Base-by-base conservation (phyloP, 2,329 filamentous ascomycete species). In the Fusarium domesticum region DNA sequence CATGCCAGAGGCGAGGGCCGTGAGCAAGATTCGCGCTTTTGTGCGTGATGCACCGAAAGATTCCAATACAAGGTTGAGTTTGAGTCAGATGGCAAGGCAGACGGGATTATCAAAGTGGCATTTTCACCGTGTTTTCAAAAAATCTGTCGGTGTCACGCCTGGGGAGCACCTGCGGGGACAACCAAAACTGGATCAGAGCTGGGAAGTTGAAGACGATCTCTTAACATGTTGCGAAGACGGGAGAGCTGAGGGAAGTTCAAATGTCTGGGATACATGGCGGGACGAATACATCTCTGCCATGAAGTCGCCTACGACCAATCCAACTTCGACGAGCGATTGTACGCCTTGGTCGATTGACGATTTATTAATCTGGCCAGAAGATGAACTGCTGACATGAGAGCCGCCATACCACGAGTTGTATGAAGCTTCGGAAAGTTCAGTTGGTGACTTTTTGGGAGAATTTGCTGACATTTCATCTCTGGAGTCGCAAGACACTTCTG, bases 61-160 rank as follows among this genome's bases (percentile, higher is more conserved):
- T 25, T 23, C 34, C 32, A 34, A 52, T 45, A 41, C n/a, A 18
- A 46, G 18, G 39, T 38, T 68, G 45, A 70, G 64, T 35, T 51
- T 79, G 37, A 68, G 72, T 23, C 65, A 70, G 17, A 64, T 83
- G 58, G 78, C 78, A 6, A 66, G 60, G 34, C 68, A 70, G 55
- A 74, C 74, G 5, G 74, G 74, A 0, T 60, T 81, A 30, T 79
- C 77, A 8, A 75, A 77, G 40, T 74, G 78, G 62, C 78, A 83
- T 56, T 78, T 83, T 39, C 76, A 80, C 54, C 72, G 78, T 18
- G 70, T 78, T 5, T 83, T 83, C 57, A 82, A 79, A 61, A 73
- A 72, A 56, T 71, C 70, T 34, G 72, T 71, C 14, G 77, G 78
- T 6, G 45, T 74, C 33, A 81, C 78, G 34, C 69, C 69, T 11